These are phyloP conservation scores for Boletus tylopilopsis DNA, from an alignment of 768 basidiomycete species.

Conservation along the genomic window DNA sequence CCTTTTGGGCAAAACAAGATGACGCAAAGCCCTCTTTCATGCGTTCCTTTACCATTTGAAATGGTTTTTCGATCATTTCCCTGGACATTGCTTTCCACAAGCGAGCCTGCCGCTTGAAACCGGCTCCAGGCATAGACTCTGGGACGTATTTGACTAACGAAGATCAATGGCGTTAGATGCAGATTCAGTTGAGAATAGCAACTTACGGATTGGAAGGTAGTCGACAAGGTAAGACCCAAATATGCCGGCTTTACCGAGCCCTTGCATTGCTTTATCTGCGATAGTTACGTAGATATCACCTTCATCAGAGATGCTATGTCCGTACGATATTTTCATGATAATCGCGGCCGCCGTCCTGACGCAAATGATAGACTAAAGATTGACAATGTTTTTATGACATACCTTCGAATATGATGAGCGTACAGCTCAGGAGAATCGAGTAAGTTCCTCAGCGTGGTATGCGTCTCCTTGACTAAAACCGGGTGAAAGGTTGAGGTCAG, in stretches of 20 bases:
- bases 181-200: neutral
- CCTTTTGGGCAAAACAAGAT: slow-evolving; percentile 45
- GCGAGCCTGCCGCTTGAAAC: slow-evolving; percentile 45
- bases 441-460: slow-evolving; percentile 36
- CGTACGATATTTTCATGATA: slow-evolving; percentile 41
- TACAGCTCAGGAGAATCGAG: slow-evolving; percentile 36
- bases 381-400: neutral
- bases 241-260: slow-evolving; percentile 36
- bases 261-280: slow-evolving; percentile 37
- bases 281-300: slow-evolving; percentile 40
- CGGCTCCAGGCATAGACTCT: slow-evolving; percentile 45
- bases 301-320: slow-evolving; percentile 33
- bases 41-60: slow-evolving; percentile 44
- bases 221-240: slow-evolving; percentile 45
- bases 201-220: slow-evolving; percentile 30
- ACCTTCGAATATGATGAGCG: slow-evolving; percentile 36
- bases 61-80: slow-evolving; percentile 31
- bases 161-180: neutral
- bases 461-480: slow-evolving; percentile 32
- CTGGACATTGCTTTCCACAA: slow-evolving; percentile 34
- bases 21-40: slow-evolving; percentile 36
- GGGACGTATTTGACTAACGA: slow-evolving; percentile 44
- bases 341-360: slow-evolving; percentile 36
- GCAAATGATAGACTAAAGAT: neutral
- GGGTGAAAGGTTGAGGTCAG: slow-evolving; percentile 26